Evolutionary conservation across 192 early-diverging fungal species (phyloP).

Genomic region (Entrophospora sp.): DNA sequence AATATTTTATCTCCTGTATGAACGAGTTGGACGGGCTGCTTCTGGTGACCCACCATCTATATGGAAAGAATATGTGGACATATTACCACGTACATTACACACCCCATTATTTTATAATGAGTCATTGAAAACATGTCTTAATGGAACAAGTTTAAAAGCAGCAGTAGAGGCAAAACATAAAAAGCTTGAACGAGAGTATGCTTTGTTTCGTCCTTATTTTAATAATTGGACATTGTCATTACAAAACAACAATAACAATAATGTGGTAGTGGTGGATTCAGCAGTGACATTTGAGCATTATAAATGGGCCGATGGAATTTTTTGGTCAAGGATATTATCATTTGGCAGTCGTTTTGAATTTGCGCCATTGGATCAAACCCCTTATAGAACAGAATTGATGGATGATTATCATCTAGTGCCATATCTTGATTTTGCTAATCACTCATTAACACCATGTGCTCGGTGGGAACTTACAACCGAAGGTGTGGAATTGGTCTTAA

Average conservation of each 20-base stretch:
- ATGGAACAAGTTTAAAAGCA: slow-evolving; percentile 43
- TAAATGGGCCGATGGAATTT: slow-evolving; percentile 58
- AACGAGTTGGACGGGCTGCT: slow-evolving; percentile 5
- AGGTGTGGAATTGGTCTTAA: slow-evolving; percentile 26
- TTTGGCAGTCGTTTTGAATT: slow-evolving; percentile 33
- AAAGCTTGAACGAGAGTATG: slow-evolving; percentile 40
- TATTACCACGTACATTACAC: slow-evolving; percentile 38
- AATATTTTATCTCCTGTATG: slow-evolving; percentile 35
- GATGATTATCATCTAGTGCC: slow-evolving; percentile 55
- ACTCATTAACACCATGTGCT: slow-evolving; percentile 40
- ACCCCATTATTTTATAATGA: slow-evolving; percentile 26
- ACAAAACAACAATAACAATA: too few relatives aligned
- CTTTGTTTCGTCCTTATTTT: slow-evolving; percentile 14
- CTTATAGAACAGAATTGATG: too few relatives aligned
- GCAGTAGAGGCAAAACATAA: slow-evolving; percentile 43
- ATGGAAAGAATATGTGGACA: slow-evolving; percentile 48
- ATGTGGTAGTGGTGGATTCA: background rate
- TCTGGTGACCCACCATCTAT: background rate
- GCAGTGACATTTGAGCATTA: slow-evolving; percentile 35
- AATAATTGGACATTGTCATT: slow-evolving; percentile 24
- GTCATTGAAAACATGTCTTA: slow-evolving; percentile 32
- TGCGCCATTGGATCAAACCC: background rate
- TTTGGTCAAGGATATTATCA: slow-evolving; percentile 61
- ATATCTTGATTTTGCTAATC: slow-evolving; percentile 67
- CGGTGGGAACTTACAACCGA: slow-evolving; percentile 45